phyloP scores from a whole-genome alignment of 805 yeast species.

The Candida rishiriensis region DNA sequence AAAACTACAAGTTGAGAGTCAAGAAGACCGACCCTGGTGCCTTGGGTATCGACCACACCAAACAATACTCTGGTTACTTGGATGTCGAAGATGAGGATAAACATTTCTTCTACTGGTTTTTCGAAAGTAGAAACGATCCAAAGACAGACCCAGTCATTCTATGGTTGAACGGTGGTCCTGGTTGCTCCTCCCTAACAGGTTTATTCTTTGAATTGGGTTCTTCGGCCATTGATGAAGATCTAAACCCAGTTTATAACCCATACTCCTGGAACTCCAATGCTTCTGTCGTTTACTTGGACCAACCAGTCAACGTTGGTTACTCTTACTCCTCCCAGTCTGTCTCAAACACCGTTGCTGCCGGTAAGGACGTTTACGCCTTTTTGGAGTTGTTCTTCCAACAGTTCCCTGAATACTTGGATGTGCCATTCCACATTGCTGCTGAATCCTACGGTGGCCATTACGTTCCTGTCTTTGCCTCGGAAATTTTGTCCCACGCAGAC shows the following conservation, averaged over 20 bases:
- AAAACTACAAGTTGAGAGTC: conserved; percentile 46
- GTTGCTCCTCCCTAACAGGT: conserved; percentile 90
- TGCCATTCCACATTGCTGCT: conserved; percentile 73
- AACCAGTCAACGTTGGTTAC: conserved; percentile 85
- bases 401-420: conserved; percentile 64
- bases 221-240: conserved; percentile 57
- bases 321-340: conserved; percentile 69
- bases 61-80: conserved; percentile 71
- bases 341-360: conserved; percentile 74
- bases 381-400: conserved; percentile 76
- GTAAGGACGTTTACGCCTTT: conserved; percentile 81
- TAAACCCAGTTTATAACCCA: conserved; percentile 73
- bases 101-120: conserved; percentile 90
- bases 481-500: conserved; percentile 49
- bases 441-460: conserved; percentile 85
- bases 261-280: conserved; percentile 84
- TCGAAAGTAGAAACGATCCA: conserved; percentile 89
- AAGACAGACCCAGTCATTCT: conserved; percentile 75
- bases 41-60: conserved; percentile 56
- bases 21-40: conserved; percentile 43
- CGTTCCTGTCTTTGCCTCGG: conserved; percentile 63
- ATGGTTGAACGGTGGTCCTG: conserved; percentile 96
- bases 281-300: conserved; percentile 80
- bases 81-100: conserved; percentile 67
- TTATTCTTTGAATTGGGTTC: conserved; percentile 91